Base-by-base conservation (phyloP, 805 yeast species). In the Zygoascus ofunaensis region DNA sequence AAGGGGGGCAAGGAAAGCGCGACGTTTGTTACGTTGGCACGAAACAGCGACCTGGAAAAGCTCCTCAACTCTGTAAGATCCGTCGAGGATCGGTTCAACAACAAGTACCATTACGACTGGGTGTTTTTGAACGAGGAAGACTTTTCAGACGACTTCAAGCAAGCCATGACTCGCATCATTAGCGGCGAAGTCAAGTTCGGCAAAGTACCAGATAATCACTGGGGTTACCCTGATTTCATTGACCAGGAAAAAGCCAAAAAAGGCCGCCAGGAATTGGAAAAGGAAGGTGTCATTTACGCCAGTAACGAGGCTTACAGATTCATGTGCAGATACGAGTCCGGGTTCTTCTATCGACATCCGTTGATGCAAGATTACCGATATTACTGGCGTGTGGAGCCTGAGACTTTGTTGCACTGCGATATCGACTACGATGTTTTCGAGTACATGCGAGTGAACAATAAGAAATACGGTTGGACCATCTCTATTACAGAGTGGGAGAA, bases 251-350 rank as follows among this genome's bases (percentile, higher is more conserved):
- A 61, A 49, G 78, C 81, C 26, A 68, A 66, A 4, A 55, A 60
- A 41, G 64, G 71, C 10, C 66, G 82, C 43, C 57, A 66, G 42
- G 57, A 60, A 41, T 70, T 79, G 77, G 41, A 44, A 12, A 62
- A 66, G 5, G 55, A 68, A 30, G 59, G 64, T 18, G 70, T 79
- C 22, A 65, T 73, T 10, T 82, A 82, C 57, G 87, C 80, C 14
- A 75, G 65, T 12, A 68, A 74, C 14, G 74, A 75, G 43, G 66
- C 77, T 15, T 84, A 84, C 58, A 68, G 90, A 50, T 82, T 80
- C 58, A 84, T 84, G 94, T 83, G 94, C 60, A 77, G 87, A 38
- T 83, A 78, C 64, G 81, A 82, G 61, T 71, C 81, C 5, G 92
- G 92, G 48, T 81, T 79, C 52, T 81, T 84, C 62, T 80, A 72